Evolutionary conservation across 306 rosid genomes (phyloP), one percentile per base, ranked within the genome.

Genomic region (Inga leiocalycina): DNA sequence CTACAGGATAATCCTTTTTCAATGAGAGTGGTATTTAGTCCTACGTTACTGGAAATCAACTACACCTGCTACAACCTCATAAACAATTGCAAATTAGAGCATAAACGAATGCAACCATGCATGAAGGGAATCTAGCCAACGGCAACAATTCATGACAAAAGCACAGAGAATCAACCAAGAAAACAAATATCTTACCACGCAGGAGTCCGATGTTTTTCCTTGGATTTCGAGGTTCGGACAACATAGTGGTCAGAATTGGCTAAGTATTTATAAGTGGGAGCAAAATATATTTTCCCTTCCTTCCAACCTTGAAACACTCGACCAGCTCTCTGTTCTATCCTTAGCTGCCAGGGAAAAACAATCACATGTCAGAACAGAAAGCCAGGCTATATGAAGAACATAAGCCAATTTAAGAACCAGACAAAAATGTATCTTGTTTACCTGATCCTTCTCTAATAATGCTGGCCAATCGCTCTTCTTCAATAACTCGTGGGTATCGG

Each of bases 191-290:
- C 89, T 79, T 91, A 95, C 99, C 99, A 96, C 76, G 99, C 99
- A 9, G 99, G 99, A 48, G 97, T 92, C 16, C 99, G 82, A 70
- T 86, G 82, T 84, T 93, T 93, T 77, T 90, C 92, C 85, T 84
- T 89, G 43, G 93, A 92, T 44, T 90, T 90, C 22, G 92, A 89
- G 71, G 87, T 76, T 85, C 86, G 92, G 24, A 86, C 88, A 52
- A 87, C 99, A 64, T 93, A 94, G 77, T 89, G 85, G 46, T 93
- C 91, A 15, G 99, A 93, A 84, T 96, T 91, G 34, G 92, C 83
- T 1, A 92, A 77, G 81, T 96, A 96, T 79, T 96, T 96, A 88
- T 96, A 96, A 3, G 99, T 96, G 12, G 99, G 99, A 52, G 99
- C 95, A 83, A 96, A 96, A 34, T 49, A 51, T 87, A 96, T 96